phyloP scores from a whole-genome alignment of 345 rosid species.

The Populus deltoides region DNA sequence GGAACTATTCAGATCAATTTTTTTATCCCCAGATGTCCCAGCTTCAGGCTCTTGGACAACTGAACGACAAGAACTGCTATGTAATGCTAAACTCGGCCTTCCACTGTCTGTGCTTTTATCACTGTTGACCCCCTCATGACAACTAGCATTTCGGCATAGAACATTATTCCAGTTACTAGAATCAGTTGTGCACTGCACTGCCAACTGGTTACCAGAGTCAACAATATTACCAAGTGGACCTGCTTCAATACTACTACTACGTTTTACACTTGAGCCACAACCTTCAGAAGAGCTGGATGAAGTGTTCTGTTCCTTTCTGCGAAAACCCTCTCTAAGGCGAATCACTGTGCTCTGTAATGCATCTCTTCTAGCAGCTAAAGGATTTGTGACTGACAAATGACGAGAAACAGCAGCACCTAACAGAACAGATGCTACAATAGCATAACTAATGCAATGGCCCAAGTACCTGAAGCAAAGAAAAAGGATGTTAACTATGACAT shows the following conservation, averaged over 20 bases:
- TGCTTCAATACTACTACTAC: constrained; percentile 83
- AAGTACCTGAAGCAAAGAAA: constrained; percentile 66
- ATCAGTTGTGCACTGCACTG: constrained; percentile 48
- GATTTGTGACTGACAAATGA: constrained; percentile 82
- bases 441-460: constrained; percentile 96
- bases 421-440: constrained; percentile 91
- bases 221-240: constrained; percentile 60
- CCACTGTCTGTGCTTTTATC: constrained; percentile 96
- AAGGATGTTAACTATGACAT: constrained; percentile 13
- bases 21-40: constrained; percentile 63
- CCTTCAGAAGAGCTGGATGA: constrained; percentile 98
- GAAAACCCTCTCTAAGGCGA: constrained; percentile 95
- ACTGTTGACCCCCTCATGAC: constrained; percentile 76
- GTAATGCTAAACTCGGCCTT: constrained; percentile 85
- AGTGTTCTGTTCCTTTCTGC: constrained; percentile 82
- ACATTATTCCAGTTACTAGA: constrained; percentile 52
- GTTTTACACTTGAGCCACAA: constrained; percentile 93
- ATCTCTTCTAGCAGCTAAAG: constrained; percentile 93
- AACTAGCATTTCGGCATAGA: constrained; percentile 62
- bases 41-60: constrained; percentile 82
- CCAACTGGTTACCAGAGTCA: constrained; percentile 52
- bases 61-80: constrained; percentile 88
- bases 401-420: constrained; percentile 94
- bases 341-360: constrained; percentile 93
- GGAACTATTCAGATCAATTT: constrained; percentile 56